Evolutionary conservation across 2,329 filamentous ascomycete genomes (phyloP).

Genomic region (Calonectria honghensis): DNA sequence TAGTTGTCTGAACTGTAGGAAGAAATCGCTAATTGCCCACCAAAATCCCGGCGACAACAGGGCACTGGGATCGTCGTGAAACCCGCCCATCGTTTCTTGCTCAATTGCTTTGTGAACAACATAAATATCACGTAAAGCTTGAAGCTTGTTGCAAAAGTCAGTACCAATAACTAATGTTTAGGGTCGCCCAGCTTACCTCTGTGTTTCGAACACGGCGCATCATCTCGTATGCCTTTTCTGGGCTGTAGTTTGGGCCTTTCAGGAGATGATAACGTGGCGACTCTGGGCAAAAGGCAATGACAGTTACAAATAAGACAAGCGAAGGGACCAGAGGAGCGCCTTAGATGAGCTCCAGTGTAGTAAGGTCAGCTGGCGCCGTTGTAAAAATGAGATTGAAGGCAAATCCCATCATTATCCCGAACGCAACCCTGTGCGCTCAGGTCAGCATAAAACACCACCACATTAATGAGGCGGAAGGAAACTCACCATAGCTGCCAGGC

Average conservation of each 20-base stretch:
- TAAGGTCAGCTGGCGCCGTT: conserved; percentile 36
- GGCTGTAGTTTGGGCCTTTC: conserved; percentile 61
- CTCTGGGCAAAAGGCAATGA: conserved; percentile 63
- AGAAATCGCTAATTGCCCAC: conserved; percentile 56
- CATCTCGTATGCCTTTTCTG: conserved; percentile 60
- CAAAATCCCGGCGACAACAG: conserved; percentile 53
- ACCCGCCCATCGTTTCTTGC: conserved; percentile 54
- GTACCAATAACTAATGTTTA: background rate
- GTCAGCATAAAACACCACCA: background rate
- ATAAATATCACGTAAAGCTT: conserved; percentile 65
- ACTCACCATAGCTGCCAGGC: conserved; percentile 65
- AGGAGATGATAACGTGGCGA: conserved; percentile 65
- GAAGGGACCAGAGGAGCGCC: conserved; percentile 63
- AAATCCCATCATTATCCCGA: conserved; percentile 62
- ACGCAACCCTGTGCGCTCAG: conserved; percentile 54
- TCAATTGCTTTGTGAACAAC: conserved; percentile 61
- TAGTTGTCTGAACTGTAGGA: conserved; percentile 54
- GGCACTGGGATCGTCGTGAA: conserved; percentile 48
- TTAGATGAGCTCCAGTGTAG: conserved; percentile 59
- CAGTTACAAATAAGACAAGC: conserved; percentile 58
- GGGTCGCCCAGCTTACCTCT: conserved; percentile 46
- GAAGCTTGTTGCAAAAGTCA: conserved; percentile 54
- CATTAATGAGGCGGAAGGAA: conserved; percentile 41
- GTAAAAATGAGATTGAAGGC: conserved; percentile 63
- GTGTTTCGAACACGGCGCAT: conserved; percentile 62